These are phyloP conservation scores for Primulina eburnea DNA, from an alignment of 257 asterid genomes.

Conservation along the genomic window DNA sequence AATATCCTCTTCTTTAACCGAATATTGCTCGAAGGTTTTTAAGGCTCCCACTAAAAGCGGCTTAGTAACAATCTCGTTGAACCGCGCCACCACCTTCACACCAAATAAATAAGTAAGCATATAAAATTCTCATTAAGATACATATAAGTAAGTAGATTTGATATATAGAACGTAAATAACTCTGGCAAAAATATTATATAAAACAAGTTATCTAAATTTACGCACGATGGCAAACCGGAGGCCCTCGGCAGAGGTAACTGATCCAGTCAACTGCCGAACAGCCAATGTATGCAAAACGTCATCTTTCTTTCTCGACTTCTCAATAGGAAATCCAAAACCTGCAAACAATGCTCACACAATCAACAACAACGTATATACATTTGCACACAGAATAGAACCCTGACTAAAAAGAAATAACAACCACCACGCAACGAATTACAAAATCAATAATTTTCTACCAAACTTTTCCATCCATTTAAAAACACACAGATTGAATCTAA, in stretches of 20 bases:
- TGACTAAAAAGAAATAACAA: not conserved
- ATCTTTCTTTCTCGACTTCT: slow-evolving; percentile 37
- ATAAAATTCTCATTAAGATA: not conserved
- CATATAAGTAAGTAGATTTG: not conserved
- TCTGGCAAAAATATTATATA: too few relatives aligned
- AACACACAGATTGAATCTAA: not conserved
- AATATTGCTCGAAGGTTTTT: slow-evolving; percentile 77
- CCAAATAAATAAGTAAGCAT: slow-evolving; percentile 8
- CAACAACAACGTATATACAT: not conserved
- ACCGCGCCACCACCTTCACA: slow-evolving; percentile 88
- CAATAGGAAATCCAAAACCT: slow-evolving; percentile 40
- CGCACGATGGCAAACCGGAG: slow-evolving; percentile 77
- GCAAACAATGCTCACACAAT: slow-evolving; percentile 4
- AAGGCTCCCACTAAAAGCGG: slow-evolving; percentile 89
- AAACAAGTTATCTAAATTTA: slow-evolving; percentile 19
- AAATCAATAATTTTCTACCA: not conserved
- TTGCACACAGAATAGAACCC: not conserved
- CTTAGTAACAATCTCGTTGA: slow-evolving; percentile 87
- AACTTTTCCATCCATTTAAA: not conserved
- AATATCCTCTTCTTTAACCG: slow-evolving; percentile 77
- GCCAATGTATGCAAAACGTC: slow-evolving; percentile 41
- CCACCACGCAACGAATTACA: not conserved
- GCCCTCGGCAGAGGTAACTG: slow-evolving; percentile 59
- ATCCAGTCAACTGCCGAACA: slow-evolving; percentile 71
- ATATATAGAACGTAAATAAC: not conserved